A percentile compares a stretch with the other conserved stretches of the same genome.
phyloP scores from a whole-genome alignment of 2,329 filamentous ascomycete genomes.

The Penicillium sp. region DNA sequence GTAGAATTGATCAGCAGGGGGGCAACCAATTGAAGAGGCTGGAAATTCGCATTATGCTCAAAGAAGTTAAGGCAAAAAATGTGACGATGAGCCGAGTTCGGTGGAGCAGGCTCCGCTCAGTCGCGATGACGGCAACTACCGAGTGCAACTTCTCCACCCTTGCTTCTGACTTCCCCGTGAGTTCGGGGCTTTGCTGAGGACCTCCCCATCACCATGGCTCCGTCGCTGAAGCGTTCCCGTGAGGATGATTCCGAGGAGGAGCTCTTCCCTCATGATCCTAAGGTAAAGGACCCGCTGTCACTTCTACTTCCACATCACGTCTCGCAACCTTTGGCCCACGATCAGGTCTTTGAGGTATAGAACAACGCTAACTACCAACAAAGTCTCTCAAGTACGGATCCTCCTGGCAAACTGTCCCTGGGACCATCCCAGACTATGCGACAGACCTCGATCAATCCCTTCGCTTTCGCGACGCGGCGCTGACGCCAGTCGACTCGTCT shows the following conservation, averaged over 20 bases:
- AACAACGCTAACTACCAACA: neutral
- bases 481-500: slow-evolving; percentile 39
- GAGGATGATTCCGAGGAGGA: slow-evolving; percentile 2
- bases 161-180: slow-evolving; percentile 6
- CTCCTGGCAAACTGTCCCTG: neutral
- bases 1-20: neutral
- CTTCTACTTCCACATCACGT: neutral
- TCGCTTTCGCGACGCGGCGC: slow-evolving; percentile 22
- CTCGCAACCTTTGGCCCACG: neutral
- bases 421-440: slow-evolving; percentile 27
- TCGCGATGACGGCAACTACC: slow-evolving; percentile 9
- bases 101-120: neutral
- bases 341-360: neutral
- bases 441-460: slow-evolving; percentile 16
- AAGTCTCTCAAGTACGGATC: slow-evolving; percentile 31
- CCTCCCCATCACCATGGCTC: neutral
- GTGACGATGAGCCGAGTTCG: neutral
- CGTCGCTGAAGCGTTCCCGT: slow-evolving; percentile 6
- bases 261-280: neutral
- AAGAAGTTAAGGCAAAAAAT: neutral
- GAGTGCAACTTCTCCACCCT: slow-evolving; percentile 4
- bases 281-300: neutral
- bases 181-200: neutral
- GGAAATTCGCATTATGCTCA: neutral
- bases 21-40: neutral